These are phyloP conservation scores for Alnus rubra DNA, from an alignment of 306 rosid genomes.

Conservation along the genomic window DNA sequence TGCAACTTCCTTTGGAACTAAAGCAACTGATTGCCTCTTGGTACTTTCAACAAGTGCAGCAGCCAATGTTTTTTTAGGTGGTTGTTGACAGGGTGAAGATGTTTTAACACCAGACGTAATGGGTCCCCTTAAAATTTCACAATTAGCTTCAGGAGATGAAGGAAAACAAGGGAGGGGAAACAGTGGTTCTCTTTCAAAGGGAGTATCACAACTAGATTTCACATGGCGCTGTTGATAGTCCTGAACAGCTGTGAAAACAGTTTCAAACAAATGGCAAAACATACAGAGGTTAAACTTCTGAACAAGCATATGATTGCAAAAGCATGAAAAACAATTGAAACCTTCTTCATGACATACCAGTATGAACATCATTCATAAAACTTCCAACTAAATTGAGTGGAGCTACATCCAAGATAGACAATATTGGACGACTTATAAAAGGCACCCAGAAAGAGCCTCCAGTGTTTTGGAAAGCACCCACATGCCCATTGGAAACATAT, in stretches of 20 bases:
- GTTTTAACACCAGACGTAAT: conserved; percentile 38
- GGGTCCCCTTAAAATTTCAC: conserved; percentile 42
- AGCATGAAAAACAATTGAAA: conserved; percentile 21
- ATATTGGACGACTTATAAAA: conserved; percentile 54
- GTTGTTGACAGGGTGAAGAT: conserved; percentile 51
- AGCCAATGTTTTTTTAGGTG: conserved; percentile 86
- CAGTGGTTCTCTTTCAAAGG: conserved; percentile 65
- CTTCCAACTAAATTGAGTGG: conserved; percentile 67
- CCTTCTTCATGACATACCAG: conserved; percentile 51
- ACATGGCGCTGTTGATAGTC: conserved; percentile 60
- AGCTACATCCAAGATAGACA: conserved; percentile 73
- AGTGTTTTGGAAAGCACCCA: conserved; percentile 40
- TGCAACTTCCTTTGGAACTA: conserved; percentile 81
- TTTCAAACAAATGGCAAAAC: conserved; percentile 38
- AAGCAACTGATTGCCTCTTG: conserved; percentile 83
- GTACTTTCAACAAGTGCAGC: conserved; percentile 86
- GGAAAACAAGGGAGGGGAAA: conserved; percentile 58
- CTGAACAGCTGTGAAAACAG: conserved; percentile 60
- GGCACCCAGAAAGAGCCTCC: conserved; percentile 65
- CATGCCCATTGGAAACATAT: conserved; percentile 37
- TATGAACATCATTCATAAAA: conserved; percentile 62
- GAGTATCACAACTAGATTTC: conserved; percentile 52
- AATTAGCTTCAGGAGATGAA: conserved; percentile 44
- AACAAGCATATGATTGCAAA: conserved; percentile 30
- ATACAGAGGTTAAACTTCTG: conserved; percentile 30